Percentiles rank a stretch among this genome's conserved stretches.
These are phyloP conservation scores for Rhizophagus prolifer DNA, from an alignment of 192 early-diverging fungal species.

Conservation along the genomic window DNA sequence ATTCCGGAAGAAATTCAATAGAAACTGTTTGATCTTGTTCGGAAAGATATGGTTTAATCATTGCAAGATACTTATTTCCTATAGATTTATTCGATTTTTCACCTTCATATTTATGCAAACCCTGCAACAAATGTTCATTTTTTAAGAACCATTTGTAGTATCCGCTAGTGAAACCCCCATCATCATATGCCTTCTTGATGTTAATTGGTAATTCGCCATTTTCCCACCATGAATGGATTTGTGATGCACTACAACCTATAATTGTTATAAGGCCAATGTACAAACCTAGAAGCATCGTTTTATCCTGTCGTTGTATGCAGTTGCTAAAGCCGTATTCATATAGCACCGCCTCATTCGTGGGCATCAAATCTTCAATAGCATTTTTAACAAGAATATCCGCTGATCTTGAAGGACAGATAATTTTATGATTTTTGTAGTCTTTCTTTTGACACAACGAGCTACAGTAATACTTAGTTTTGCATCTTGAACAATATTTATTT, in stretches of 20 bases:
- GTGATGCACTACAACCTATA: constrained; percentile 9
- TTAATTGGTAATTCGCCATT: background rate
- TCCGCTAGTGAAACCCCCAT: background rate
- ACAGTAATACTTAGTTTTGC: background rate
- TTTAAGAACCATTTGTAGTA: constrained; percentile 12
- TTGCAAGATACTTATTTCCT: background rate
- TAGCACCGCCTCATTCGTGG: background rate
- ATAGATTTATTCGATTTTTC: background rate
- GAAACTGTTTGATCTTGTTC: background rate
- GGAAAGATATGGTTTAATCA: constrained; percentile 10
- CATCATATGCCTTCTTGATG: constrained; percentile 3
- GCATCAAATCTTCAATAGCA: background rate
- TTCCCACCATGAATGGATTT: constrained; percentile 18
- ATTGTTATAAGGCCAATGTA: background rate
- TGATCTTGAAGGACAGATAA: background rate
- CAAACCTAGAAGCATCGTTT: constrained; percentile 2
- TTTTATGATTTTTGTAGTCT: background rate
- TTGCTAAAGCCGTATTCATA: constrained; percentile 5
- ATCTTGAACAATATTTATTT: background rate
- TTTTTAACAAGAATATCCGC: constrained; percentile 9
- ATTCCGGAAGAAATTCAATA: background rate
- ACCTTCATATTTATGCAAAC: constrained; percentile 8
- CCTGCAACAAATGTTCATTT: constrained; percentile 11
- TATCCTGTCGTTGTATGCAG: background rate
- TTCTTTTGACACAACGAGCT: background rate